phyloP scores from a whole-genome alignment of 1,284 basidiomycete species.

The Papiliotrema laurentii region DNA sequence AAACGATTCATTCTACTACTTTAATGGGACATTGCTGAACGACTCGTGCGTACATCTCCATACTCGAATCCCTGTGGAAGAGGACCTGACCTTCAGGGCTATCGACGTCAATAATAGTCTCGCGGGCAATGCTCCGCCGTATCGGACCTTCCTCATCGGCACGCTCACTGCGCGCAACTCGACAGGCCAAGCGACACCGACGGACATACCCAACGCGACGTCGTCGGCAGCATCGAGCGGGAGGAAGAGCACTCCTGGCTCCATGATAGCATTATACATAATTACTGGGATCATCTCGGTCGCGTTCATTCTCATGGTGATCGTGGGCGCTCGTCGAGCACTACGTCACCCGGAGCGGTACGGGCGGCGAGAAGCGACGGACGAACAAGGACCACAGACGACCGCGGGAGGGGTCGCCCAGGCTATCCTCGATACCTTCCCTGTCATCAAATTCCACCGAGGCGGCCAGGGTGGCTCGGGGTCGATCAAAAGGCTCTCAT shows the following conservation, averaged over 20 bases:
- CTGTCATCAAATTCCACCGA: constrained; percentile 75
- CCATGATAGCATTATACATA: constrained; percentile 72
- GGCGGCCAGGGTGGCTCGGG: neutral
- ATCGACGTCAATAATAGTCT: constrained; percentile 54
- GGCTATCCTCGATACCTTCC: constrained; percentile 90
- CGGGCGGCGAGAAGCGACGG: constrained; percentile 60
- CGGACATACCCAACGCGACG: constrained; percentile 16
- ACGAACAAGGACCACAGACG: constrained; percentile 55
- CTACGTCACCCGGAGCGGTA: constrained; percentile 86
- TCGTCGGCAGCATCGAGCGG: constrained; percentile 7
- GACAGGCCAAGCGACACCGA: constrained; percentile 47
- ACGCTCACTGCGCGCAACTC: constrained; percentile 65
- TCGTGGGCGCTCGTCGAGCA: constrained; percentile 74
- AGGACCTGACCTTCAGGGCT: constrained; percentile 15
- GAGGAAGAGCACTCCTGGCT: constrained; percentile 23
- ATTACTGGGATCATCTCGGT: constrained; percentile 79
- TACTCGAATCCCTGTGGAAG: constrained; percentile 38
- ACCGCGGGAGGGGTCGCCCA: constrained; percentile 74
- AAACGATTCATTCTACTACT: constrained; percentile 54
- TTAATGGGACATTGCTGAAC: constrained; percentile 50
- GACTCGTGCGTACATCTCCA: constrained; percentile 40
- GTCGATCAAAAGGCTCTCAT: constrained; percentile 15
- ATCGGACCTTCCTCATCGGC: constrained; percentile 62
- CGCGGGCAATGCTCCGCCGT: constrained; percentile 42
- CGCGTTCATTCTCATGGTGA: constrained; percentile 72